A percentile compares a stretch with the other conserved stretches of the same genome.
These are phyloP conservation scores for Rhinocladiella similis DNA, from an alignment of 2,329 filamentous ascomycete species.

Conservation along the genomic window DNA sequence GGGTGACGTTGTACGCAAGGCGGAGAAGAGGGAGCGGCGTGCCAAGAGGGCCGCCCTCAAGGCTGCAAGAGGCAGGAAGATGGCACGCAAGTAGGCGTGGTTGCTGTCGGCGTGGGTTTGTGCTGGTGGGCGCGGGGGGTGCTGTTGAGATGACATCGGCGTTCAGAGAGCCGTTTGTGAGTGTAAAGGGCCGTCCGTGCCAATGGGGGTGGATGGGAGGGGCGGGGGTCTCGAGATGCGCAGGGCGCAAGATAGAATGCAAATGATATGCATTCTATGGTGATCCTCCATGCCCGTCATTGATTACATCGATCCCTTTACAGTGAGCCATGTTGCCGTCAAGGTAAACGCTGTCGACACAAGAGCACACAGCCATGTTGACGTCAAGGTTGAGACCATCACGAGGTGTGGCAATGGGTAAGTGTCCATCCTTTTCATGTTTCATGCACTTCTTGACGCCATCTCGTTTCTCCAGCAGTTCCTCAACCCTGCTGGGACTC, in stretches of 20 bases:
- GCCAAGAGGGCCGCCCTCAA: neutral
- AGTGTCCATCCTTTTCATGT: neutral
- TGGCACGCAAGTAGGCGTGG: neutral
- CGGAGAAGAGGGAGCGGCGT: neutral
- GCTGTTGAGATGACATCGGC: neutral
- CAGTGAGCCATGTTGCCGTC: neutral
- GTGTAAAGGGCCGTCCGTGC: too few relatives aligned
- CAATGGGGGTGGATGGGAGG: too few relatives aligned
- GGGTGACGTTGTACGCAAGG: conserved; percentile 1
- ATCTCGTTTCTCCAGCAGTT: neutral
- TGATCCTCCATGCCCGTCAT: too few relatives aligned
- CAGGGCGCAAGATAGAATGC: too few relatives aligned
- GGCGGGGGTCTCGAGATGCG: too few relatives aligned
- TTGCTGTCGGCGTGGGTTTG: neutral
- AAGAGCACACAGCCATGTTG: neutral
- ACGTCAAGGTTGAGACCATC: neutral
- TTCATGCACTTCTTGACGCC: neutral
- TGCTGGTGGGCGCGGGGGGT: neutral
- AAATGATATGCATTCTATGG: too few relatives aligned
- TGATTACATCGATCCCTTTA: neutral
- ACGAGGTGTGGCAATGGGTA: neutral
- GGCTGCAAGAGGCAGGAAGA: neutral
- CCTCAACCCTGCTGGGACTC: neutral
- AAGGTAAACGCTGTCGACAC: neutral
- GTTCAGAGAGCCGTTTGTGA: too few relatives aligned